Evolutionary conservation across 306 rosid genomes (phyloP).

Genomic region (Phaseolus lunatus): DNA sequence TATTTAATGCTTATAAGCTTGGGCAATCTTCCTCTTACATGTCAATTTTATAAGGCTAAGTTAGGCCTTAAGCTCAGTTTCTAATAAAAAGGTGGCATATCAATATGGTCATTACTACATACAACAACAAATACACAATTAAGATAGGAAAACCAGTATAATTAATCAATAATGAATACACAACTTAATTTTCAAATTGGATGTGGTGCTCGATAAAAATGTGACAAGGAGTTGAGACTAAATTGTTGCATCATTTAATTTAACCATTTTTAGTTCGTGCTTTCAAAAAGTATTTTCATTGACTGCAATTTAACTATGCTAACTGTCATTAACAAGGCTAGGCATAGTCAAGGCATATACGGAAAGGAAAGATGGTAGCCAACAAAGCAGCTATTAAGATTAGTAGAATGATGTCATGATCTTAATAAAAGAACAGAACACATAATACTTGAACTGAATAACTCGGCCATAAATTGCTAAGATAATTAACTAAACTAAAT

Average conservation of each 20-base stretch:
- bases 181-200: background rate
- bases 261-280: too few species aligned
- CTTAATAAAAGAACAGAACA: background rate
- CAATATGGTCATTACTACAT: too few species aligned
- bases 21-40: too few species aligned
- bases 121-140: too few species aligned
- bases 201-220: background rate
- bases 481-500: background rate
- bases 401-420: conserved; percentile 1
- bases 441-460: conserved; percentile 4
- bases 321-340: background rate
- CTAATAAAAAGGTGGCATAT: background rate
- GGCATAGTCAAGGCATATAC: background rate
- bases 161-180: too few species aligned
- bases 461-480: background rate
- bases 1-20: too few species aligned
- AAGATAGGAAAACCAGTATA: too few species aligned
- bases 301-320: conserved; percentile 2
- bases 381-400: background rate
- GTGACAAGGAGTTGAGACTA: background rate
- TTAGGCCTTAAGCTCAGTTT: too few species aligned
- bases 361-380: background rate
- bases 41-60: too few species aligned
- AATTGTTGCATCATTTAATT: too few species aligned
- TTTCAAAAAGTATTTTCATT: background rate